Percentiles rank a stretch among this genome's conserved stretches.
Conservation (phyloP, 805 yeast genomes). For the Cyberlindnera lachancei region DNA sequence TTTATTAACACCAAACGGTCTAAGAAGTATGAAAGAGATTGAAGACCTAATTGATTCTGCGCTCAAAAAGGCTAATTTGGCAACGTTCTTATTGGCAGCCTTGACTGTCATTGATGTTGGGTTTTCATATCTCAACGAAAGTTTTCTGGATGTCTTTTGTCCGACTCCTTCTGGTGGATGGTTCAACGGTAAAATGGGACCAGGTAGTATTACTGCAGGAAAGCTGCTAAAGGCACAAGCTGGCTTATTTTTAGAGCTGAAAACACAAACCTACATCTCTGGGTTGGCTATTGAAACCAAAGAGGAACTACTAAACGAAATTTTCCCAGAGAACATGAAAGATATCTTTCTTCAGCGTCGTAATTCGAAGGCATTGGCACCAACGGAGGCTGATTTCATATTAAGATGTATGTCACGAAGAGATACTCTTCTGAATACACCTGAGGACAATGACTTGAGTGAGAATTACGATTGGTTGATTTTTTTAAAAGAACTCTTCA, state of each 20-base stretch:
- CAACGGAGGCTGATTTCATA: slow-evolving; percentile 75
- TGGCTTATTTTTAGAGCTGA: slow-evolving; percentile 71
- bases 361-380: slow-evolving; percentile 38
- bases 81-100: slow-evolving; percentile 83
- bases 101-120: slow-evolving; percentile 83
- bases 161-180: slow-evolving; percentile 42
- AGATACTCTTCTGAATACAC: slow-evolving; percentile 43
- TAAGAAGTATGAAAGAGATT: slow-evolving; percentile 10
- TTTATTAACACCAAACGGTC: slow-evolving; percentile 5
- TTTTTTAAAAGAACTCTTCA: slow-evolving; percentile 72
- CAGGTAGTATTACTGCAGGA: slow-evolving; percentile 27
- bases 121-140: slow-evolving; percentile 75
- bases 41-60: slow-evolving; percentile 30
- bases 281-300: slow-evolving; percentile 63
- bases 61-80: slow-evolving; percentile 75
- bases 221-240: slow-evolving; percentile 77
- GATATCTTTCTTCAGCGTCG: slow-evolving; percentile 31
- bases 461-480: slow-evolving; percentile 81
- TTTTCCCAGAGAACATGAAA: slow-evolving; percentile 64
- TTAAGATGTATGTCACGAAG: slow-evolving; percentile 67
- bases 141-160: slow-evolving; percentile 81
- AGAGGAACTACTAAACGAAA: slow-evolving; percentile 61
- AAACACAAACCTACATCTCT: slow-evolving; percentile 92
- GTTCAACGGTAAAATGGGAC: slow-evolving; percentile 6
- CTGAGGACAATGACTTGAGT: slow-evolving; percentile 44